Conservation (phyloP, 2,329 filamentous ascomycete genomes). For the Hyphodiscus sp. region DNA sequence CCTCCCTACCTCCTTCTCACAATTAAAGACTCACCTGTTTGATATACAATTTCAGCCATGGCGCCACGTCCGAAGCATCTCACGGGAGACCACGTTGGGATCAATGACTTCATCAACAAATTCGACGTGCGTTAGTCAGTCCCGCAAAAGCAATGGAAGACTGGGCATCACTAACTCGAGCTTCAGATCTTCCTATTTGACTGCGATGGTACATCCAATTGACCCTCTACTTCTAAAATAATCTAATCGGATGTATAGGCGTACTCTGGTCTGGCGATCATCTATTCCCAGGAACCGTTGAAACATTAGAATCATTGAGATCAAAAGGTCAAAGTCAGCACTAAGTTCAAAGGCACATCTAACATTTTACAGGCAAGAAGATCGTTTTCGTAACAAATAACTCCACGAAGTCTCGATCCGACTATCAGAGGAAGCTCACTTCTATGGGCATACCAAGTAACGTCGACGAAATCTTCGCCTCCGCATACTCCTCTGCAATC, state of each 20-base stretch:
- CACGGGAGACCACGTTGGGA: constrained; percentile 69
- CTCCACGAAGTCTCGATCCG: constrained; percentile 87
- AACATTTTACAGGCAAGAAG: constrained; percentile 63
- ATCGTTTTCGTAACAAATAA: constrained; percentile 98
- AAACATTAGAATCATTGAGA: constrained; percentile 78
- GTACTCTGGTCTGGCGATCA: constrained; percentile 96
- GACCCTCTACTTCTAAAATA: background rate
- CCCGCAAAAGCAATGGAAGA: constrained; percentile 3
- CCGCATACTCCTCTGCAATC: constrained; percentile 88
- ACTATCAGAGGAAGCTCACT: constrained; percentile 90
- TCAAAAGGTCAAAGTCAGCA: constrained; percentile 54
- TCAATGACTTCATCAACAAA: constrained; percentile 77
- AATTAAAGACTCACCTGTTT: too few species aligned
- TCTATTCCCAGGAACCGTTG: constrained; percentile 75
- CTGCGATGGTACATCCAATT: constrained; percentile 71
- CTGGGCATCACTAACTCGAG: constrained; percentile 14
- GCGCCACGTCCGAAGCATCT: constrained; percentile 50
- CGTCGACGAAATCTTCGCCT: constrained; percentile 86
- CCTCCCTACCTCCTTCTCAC: too few species aligned
- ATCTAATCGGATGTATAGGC: constrained; percentile 43
- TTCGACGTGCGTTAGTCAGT: constrained; percentile 71
- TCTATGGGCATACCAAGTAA: constrained; percentile 71
- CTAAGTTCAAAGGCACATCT: background rate
- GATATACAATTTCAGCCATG: background rate
- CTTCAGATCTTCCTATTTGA: constrained; percentile 84